phyloP scores from a whole-genome alignment of 192 early-diverging fungal species.

The Backusella tuberculispora region DNA sequence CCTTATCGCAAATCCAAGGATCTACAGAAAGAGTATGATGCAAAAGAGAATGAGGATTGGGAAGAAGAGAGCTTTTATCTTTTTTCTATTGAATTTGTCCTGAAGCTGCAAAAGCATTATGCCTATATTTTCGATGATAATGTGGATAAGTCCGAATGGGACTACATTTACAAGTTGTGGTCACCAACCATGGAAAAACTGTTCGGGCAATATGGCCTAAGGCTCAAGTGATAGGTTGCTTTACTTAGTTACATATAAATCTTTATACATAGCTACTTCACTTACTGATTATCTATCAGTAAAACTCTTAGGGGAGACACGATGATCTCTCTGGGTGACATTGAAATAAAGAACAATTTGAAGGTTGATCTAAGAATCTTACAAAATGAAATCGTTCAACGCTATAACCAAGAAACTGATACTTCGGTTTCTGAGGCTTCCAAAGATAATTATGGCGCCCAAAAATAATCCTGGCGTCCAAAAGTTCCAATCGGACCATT shows the following conservation, averaged over 20 bases:
- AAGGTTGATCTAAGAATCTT: background rate
- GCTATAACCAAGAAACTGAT: background rate
- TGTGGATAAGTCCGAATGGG: too few relatives aligned
- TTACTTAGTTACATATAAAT: too few relatives aligned
- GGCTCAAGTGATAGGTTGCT: background rate
- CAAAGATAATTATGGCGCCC: too few relatives aligned
- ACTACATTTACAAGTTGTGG: background rate
- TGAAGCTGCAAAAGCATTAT: background rate
- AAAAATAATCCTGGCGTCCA: background rate
- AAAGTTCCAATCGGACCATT: background rate
- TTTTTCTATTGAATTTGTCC: background rate
- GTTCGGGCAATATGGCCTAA: background rate
- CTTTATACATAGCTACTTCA: background rate
- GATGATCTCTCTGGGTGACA: background rate
- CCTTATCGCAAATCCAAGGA: background rate
- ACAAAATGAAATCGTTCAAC: background rate
- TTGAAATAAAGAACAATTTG: background rate
- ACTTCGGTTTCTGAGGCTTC: background rate
- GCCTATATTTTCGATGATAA: too few relatives aligned
- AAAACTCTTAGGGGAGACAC: background rate
- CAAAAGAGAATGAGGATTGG: background rate
- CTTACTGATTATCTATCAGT: background rate
- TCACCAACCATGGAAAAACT: background rate
- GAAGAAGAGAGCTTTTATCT: background rate
- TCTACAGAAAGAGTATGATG: background rate